Evolutionary conservation across 208 protist species (phyloP).

Genomic region (Kentomonas sorsogonicus): DNA sequence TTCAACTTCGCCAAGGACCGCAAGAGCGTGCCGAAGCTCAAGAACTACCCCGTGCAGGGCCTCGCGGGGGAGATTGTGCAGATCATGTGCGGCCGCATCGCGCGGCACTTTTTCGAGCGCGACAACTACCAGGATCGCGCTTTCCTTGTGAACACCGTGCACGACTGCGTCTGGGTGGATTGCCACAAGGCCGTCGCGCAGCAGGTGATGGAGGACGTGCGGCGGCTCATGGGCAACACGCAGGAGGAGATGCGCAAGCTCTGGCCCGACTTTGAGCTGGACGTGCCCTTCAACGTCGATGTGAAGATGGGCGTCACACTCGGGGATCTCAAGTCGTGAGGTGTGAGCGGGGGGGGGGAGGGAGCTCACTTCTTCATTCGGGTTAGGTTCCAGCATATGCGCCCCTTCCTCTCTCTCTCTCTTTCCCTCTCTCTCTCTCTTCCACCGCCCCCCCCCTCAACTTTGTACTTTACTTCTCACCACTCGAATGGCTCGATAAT

Average conservation of each 20-base stretch:
- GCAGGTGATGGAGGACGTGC: conserved; percentile 65
- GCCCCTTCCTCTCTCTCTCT: neutral
- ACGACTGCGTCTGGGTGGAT: conserved; percentile 91
- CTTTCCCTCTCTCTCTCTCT: neutral
- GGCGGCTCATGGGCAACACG: conserved; percentile 64
- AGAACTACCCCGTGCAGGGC: conserved; percentile 91
- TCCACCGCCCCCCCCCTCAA: neutral
- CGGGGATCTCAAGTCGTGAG: conserved; percentile 53
- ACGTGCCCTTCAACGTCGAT: conserved; percentile 82
- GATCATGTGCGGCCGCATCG: conserved; percentile 83
- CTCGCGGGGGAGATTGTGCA: conserved; percentile 88
- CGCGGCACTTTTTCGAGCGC: conserved; percentile 72
- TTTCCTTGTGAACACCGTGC: conserved; percentile 88
- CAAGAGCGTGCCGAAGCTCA: conserved; percentile 74
- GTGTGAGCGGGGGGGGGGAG: neutral
- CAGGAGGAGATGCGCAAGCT: conserved; percentile 62
- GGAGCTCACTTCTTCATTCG: neutral
- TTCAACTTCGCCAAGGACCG: conserved; percentile 83
- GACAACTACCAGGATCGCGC: conserved; percentile 75
- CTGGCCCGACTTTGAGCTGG: conserved; percentile 82
- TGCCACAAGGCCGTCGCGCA: conserved; percentile 70
- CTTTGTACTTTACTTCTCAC: too few relatives aligned
- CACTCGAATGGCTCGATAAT: too few relatives aligned
- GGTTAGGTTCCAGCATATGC: neutral
- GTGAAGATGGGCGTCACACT: conserved; percentile 68